Conservation (phyloP, 1,139 yeast species). For the Hansenula anomala region DNA sequence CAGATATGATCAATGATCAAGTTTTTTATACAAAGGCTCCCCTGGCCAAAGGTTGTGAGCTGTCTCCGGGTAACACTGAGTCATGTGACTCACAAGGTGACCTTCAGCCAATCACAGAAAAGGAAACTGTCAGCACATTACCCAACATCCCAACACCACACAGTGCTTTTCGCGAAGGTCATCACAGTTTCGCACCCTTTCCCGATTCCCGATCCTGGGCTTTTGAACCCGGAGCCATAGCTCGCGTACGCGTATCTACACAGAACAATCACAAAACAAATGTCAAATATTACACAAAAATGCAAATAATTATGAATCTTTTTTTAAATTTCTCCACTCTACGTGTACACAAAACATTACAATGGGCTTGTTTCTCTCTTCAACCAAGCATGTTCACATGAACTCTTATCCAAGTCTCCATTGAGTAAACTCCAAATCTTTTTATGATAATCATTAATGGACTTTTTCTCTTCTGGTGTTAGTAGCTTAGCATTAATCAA, state of each 20-base stretch:
- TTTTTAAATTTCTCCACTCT: no score
- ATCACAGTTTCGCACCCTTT: not conserved
- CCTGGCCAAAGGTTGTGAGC: not conserved
- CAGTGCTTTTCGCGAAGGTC: not conserved
- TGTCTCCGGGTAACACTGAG: not conserved
- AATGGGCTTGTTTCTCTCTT: conserved; percentile 53
- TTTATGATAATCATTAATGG: conserved; percentile 68
- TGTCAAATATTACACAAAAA: no score
- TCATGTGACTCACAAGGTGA: not conserved
- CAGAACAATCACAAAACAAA: no score
- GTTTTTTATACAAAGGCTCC: not conserved
- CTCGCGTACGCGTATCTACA: no score
- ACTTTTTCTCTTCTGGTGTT: conserved; percentile 53
- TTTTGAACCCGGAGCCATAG: no score
- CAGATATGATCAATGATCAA: no score
- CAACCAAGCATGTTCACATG: conserved; percentile 66
- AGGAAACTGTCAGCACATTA: not conserved
- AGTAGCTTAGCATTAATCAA: conserved; percentile 59
- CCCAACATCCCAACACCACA: not conserved
- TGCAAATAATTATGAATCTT: no score
- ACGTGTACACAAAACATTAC: no score
- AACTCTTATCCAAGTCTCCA: conserved; percentile 42
- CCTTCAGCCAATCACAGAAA: not conserved
- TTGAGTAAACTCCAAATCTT: conserved; percentile 54
- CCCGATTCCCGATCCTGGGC: not conserved